Conservation (phyloP, 1,284 basidiomycete genomes). For the Leccinum variabile region DNA sequence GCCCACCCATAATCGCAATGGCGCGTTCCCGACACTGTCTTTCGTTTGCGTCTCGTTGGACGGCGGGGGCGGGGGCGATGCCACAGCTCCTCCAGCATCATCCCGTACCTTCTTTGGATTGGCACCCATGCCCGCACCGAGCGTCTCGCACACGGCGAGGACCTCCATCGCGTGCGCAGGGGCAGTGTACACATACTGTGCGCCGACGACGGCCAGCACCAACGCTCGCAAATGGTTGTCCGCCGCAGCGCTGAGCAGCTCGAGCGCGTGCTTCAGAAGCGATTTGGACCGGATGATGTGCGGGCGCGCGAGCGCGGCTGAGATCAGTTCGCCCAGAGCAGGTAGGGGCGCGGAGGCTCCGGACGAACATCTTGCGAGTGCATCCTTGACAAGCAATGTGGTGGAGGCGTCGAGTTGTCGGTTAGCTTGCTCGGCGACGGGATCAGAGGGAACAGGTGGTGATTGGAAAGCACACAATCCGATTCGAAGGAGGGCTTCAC, state of each 20-base stretch:
- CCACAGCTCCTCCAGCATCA: conserved; percentile 14
- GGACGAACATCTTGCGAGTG: conserved; percentile 29
- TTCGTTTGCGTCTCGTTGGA: conserved; percentile 20
- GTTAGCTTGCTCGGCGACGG: conserved; percentile 5
- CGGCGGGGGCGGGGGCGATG: not conserved
- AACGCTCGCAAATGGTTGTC: conserved; percentile 73
- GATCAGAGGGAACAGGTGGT: not conserved
- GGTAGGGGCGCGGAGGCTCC: conserved; percentile 28
- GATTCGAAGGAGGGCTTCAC: conserved; percentile 58
- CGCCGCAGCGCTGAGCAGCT: conserved; percentile 52
- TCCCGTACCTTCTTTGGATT: conserved; percentile 19
- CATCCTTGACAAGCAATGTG: conserved; percentile 24
- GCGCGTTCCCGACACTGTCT: conserved; percentile 54
- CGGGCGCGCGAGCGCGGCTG: conserved; percentile 25
- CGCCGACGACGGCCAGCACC: conserved; percentile 61
- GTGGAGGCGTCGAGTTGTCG: conserved; percentile 22
- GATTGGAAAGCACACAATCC: conserved; percentile 38
- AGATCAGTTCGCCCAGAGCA: conserved; percentile 33
- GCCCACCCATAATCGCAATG: conserved; percentile 69
- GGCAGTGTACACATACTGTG: conserved; percentile 70
- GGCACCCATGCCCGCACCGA: conserved; percentile 68
- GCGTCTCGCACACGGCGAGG: conserved; percentile 61
- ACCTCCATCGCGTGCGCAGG: conserved; percentile 64
- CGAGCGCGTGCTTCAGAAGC: conserved; percentile 59
- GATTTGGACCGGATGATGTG: conserved; percentile 45